Evolutionary conservation across 176 grass and related monocot genomes (phyloP), one percentile per base, ranked within the genome.

Genomic region (Poa annua): DNA sequence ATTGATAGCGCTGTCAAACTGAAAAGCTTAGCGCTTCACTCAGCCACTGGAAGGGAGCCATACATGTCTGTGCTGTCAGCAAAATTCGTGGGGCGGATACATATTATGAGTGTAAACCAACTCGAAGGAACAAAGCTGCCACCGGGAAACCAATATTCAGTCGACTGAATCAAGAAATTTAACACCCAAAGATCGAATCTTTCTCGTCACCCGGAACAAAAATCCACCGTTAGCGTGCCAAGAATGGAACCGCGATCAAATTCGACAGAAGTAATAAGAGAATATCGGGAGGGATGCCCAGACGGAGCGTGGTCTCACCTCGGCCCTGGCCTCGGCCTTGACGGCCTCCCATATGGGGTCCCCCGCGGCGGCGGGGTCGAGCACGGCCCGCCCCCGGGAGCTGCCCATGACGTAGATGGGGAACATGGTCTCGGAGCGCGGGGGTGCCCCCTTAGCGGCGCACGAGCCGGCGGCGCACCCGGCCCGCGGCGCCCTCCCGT

Each of bases 301-400:
- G 29, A 1, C 1, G 26, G 32, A 39, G 4, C 17, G 65, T 56
- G 65, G 48, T 50, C 81, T 89, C 21, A 99, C 93, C 93, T 99
- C 96, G 51, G 81, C 83, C 80, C 90, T 93, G 35, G 93, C 96
- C 80, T 99, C 93, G 39, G 87, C 80, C 73, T 90, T 92, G 72
- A 99, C 81, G 50, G 91, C 88, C 66, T 96, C 89, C 96, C 96
- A 99, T 80, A 99, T 94, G 52, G 93, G 91, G 76, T 99, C 96
- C 21, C 88, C 93, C 26, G 70, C 74, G 35, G 84, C 92, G 52
- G 72, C 69, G 49, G 82, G 77, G 81, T 94, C 93, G 39, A 90
- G 84, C 36, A 94, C 83, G 52, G 77, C 81, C 56, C 89, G 75
- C 55, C 71, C 36, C 79, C 75, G 83, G 55, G 82, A 84, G 84